A percentile compares a stretch with the other conserved stretches of the same genome.
phyloP scores from a whole-genome alignment of 345 rosid species.

The Citrus glauca region DNA sequence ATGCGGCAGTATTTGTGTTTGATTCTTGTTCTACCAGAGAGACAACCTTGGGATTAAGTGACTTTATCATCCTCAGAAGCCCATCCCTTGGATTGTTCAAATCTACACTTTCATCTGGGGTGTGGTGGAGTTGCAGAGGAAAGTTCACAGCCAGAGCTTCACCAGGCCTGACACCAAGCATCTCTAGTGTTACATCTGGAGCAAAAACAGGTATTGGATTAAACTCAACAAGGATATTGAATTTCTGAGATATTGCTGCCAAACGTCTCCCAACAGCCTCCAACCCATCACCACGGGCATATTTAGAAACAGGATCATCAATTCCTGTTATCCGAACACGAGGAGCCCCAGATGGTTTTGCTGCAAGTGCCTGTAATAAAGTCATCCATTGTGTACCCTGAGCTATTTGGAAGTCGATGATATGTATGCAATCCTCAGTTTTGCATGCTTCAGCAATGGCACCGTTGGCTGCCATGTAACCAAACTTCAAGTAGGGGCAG shows the following conservation, averaged over 20 bases:
- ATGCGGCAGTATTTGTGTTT: constrained; percentile 70
- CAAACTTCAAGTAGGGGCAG: constrained; percentile 73
- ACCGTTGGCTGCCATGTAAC: constrained; percentile 80
- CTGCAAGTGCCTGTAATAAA: constrained; percentile 67
- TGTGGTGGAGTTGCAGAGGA: constrained; percentile 69
- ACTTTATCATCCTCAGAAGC: constrained; percentile 61
- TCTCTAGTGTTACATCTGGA: constrained; percentile 42
- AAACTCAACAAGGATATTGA: constrained; percentile 55
- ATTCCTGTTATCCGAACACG: constrained; percentile 69
- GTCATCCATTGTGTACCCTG: constrained; percentile 77
- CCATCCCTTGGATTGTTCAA: constrained; percentile 67
- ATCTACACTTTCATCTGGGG: constrained; percentile 70
- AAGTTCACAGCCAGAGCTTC: constrained; percentile 69
- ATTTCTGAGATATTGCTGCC: constrained; percentile 43
- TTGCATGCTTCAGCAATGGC: constrained; percentile 81
- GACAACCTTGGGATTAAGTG: constrained; percentile 57
- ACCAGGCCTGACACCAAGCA: constrained; percentile 64
- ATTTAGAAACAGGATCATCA: constrained; percentile 47
- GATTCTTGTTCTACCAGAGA: constrained; percentile 79
- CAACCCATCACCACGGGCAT: constrained; percentile 52
- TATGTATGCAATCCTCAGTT: constrained; percentile 52
- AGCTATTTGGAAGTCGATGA: constrained; percentile 63
- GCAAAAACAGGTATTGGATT: constrained; percentile 53
- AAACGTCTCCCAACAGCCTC: constrained; percentile 46
- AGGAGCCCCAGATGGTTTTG: constrained; percentile 65